phyloP scores from a whole-genome alignment of 2,329 filamentous ascomycete genomes.

The Trichoderma sp. region DNA sequence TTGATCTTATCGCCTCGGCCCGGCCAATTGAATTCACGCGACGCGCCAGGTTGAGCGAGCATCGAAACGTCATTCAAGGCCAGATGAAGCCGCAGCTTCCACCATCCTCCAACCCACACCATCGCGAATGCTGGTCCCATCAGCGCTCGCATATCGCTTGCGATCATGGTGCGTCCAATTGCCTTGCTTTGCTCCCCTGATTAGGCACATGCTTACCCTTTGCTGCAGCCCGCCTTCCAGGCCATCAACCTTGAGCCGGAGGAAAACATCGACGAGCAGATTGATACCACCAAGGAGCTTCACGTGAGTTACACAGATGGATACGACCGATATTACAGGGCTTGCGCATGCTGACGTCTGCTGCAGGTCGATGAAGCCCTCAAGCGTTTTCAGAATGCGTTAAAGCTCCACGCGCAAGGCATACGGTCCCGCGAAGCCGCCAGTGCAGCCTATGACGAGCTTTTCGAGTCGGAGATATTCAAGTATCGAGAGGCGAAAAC shows the following conservation, averaged over 20 bases:
- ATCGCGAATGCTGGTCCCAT: conserved; percentile 15
- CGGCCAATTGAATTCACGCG: conserved; percentile 5
- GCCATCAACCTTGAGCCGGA: conserved; percentile 94
- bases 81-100: not conserved
- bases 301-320: conserved; percentile 48
- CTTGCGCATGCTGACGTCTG: not conserved
- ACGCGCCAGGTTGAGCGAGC: not conserved
- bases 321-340: rapidly evolving
- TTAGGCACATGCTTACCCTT: not conserved
- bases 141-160: conserved; percentile 15
- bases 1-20: conserved; percentile 11
- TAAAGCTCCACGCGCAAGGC: conserved; percentile 89
- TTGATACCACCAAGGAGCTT: conserved; percentile 93
- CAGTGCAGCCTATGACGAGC: conserved; percentile 72
- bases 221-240: conserved; percentile 63
- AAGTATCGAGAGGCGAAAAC: conserved; percentile 82
- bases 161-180: conserved; percentile 17
- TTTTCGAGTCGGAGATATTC: conserved; percentile 93
- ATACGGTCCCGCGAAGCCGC: conserved; percentile 72
- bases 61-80: not conserved
- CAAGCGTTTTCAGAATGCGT: conserved; percentile 86
- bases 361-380: conserved; percentile 83
- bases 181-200: not conserved
- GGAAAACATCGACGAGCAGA: conserved; percentile 82
- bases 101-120: not conserved